Percentiles rank a stretch among this genome's conserved stretches.
These are phyloP conservation scores for Aspergillus jensenii DNA, from an alignment of 2,329 filamentous ascomycete genomes.

Conservation along the genomic window DNA sequence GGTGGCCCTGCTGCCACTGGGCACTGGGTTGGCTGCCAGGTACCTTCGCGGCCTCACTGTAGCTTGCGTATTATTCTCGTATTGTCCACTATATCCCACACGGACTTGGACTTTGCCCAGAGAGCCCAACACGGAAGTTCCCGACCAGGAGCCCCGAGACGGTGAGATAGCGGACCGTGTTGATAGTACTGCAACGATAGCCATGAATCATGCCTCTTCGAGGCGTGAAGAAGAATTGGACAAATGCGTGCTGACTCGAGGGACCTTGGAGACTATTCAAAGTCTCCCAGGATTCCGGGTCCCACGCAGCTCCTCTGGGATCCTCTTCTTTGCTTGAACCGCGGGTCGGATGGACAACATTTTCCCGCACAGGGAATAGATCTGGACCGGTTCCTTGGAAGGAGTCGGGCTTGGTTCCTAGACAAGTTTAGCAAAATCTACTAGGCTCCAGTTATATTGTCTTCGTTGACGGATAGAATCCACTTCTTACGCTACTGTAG, in stretches of 20 bases:
- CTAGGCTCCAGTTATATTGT: neutral
- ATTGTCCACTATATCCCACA: neutral
- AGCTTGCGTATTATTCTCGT: neutral
- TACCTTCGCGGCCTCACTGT: neutral
- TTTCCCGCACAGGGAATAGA: conserved; percentile 16
- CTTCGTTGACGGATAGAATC: neutral
- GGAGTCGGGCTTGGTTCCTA: neutral
- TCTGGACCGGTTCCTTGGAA: conserved; percentile 1
- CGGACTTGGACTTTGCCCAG: neutral
- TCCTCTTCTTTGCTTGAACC: conserved; percentile 3
- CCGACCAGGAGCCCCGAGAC: neutral
- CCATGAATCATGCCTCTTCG: neutral
- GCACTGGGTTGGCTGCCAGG: neutral
- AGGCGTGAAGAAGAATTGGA: conserved; percentile 1
- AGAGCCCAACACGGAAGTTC: neutral
- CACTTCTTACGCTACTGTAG: conserved; percentile 5
- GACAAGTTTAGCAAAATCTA: neutral
- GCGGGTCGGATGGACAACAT: conserved; percentile 13
- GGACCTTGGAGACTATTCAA: conserved; percentile 12
- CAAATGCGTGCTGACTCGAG: neutral
- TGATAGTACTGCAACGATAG: neutral
- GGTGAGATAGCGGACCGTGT: neutral
- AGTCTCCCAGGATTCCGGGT: conserved; percentile 13
- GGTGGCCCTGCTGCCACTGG: neutral
- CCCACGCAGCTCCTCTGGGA: conserved; percentile 7